These are phyloP conservation scores for Rhodotorula sp. DNA, from an alignment of 1,284 basidiomycete species.

Conservation along the genomic window DNA sequence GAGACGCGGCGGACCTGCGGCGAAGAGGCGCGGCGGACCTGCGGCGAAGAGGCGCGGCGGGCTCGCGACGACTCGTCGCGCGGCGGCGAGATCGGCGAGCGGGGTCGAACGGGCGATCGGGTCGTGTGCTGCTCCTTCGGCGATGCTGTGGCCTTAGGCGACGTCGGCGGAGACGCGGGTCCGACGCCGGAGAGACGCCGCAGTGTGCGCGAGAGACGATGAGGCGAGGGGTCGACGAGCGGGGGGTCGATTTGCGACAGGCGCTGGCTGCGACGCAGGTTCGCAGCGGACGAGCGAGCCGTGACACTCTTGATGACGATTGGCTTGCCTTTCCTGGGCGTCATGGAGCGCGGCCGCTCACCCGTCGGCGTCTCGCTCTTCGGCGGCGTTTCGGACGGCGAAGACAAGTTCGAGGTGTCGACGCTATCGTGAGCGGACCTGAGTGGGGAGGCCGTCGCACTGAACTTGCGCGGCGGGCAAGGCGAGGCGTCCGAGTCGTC, in stretches of 20 bases:
- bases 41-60: too few relatives aligned
- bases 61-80: too few relatives aligned
- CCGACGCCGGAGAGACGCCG: neutral
- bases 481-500: constrained; percentile 10
- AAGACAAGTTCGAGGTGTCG: neutral
- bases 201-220: neutral
- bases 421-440: neutral
- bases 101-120: neutral
- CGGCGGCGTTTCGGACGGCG: neutral
- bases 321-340: constrained; percentile 8
- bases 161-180: neutral
- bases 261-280: constrained; percentile 1
- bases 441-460: neutral
- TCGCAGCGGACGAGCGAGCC: constrained; percentile 5
- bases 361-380: neutral
- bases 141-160: neutral
- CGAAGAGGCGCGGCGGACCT: neutral
- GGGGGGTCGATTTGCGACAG: constrained; percentile 10
- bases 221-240: neutral
- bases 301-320: constrained; percentile 21
- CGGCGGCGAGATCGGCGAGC: neutral
- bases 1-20: neutral
- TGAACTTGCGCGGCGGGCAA: neutral
- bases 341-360: neutral
- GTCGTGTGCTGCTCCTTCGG: too few relatives aligned